phyloP scores from a whole-genome alignment of 2,329 filamentous ascomycete genomes.

The Aspergillus sp. region DNA sequence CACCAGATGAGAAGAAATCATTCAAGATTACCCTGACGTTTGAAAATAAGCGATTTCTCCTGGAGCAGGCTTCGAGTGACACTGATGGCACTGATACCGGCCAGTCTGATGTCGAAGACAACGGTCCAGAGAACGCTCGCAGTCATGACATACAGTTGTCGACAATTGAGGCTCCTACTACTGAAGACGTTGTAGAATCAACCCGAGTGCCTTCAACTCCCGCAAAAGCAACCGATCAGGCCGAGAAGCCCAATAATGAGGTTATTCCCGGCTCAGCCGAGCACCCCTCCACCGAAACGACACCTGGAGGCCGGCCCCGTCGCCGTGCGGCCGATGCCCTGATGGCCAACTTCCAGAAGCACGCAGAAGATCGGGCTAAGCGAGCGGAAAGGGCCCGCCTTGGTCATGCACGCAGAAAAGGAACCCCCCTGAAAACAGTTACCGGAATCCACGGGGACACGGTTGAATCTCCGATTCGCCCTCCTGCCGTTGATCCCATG shows the following conservation, averaged over 20 bases:
- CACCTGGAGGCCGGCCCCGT: conserved; percentile 22
- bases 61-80: neutral
- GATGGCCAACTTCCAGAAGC: conserved; percentile 20
- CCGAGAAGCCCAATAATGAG: neutral
- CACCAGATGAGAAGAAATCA: conserved; percentile 8
- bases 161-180: neutral
- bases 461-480: conserved; percentile 5
- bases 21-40: conserved; percentile 17
- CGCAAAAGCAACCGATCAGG: neutral
- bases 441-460: neutral
- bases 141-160: neutral
- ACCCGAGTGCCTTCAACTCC: conserved; percentile 1
- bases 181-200: neutral
- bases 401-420: conserved; percentile 18
- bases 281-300: conserved; percentile 6
- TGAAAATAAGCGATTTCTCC: conserved; percentile 3
- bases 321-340: conserved; percentile 23
- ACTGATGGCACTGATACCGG: neutral
- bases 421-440: conserved; percentile 1
- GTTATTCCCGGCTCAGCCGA: neutral
- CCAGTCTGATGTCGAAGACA: conserved; percentile 11
- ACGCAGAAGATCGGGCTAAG: conserved; percentile 20
- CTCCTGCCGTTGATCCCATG: neutral
- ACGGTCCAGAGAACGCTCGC: neutral
- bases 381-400: conserved; percentile 17